Base-by-base conservation (phyloP, 306 rosid genomes). In the Rubus parviflorus region DNA sequence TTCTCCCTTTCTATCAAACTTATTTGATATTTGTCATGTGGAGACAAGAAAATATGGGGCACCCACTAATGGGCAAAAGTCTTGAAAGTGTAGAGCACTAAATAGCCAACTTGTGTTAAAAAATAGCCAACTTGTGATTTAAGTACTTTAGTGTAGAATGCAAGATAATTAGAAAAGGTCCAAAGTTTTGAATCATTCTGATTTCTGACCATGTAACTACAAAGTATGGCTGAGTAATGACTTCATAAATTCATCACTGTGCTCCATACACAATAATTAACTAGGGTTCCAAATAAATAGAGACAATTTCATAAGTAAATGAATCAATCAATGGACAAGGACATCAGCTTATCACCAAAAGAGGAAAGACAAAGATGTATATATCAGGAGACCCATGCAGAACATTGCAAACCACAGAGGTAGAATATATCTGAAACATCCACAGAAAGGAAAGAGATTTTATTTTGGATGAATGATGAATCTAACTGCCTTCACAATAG, bases 391-490 rank as follows among this genome's bases (percentile, higher is more conserved):
- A 54, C 53, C 76, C 52, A 73, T 43, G 6, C 1, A n/a, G 38
- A 17, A 23, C 23, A 14, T 22, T 52, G 65, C 63, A 19, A 64
- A 51, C 81, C 81, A 83, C 86, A 75, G 0, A 19, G 47, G 54
- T 8, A 40, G 37, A 65, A 70, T 41, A 71, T 38, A 49, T 47
- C 17, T 10, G n/a, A 22, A 73, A 56, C 16, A 14, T 42, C 61
- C 74, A 35, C 74, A 47, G 9, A 40, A 7, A 10, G 6, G 46
- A 75, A 63, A 78, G 8, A 46, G n/a, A 73, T 66, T 68, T 58
- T 13, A 56, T 13, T 56, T 48, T 73, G 43, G 51, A 7, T 13
- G 9, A 67, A 23, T 19, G 51, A 7, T 13, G 9, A 67, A 23
- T 19, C 52, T 47, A 25, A 35, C 76, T 25, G 53, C 72, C 46